Percentiles rank a stretch among this genome's conserved stretches.
These are phyloP conservation scores for Castanea sativa DNA, from an alignment of 306 rosid species.

Conservation along the genomic window DNA sequence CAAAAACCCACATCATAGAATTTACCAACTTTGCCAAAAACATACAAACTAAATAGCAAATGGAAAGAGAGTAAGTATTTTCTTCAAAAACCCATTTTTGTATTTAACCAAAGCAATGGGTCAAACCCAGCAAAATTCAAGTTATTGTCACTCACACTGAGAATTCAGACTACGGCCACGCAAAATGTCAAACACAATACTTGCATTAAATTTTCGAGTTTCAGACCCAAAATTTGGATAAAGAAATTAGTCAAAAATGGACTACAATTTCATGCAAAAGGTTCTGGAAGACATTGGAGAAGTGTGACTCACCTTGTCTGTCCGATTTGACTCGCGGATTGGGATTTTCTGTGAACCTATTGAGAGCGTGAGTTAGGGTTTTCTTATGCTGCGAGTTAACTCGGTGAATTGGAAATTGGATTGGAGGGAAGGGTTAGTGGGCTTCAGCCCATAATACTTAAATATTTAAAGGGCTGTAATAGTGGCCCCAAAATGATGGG, in stretches of 20 bases:
- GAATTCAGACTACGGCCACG: background rate
- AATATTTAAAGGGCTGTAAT: background rate
- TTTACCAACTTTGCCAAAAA: background rate
- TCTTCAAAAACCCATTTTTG: background rate
- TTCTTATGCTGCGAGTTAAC: constrained; percentile 8
- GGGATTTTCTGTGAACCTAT: background rate
- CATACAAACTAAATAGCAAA: background rate
- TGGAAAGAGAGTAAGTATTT: background rate
- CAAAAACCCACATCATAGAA: background rate
- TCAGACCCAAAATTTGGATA: background rate
- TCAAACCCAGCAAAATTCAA: background rate
- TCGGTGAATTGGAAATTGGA: constrained; percentile 12
- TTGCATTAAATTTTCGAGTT: background rate
- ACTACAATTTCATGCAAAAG: background rate
- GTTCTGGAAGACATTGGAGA: too few relatives aligned
- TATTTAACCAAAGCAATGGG: background rate
- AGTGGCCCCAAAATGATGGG: too few relatives aligned
- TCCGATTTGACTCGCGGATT: constrained; percentile 3
- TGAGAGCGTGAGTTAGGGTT: constrained; percentile 28
- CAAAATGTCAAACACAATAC: background rate
- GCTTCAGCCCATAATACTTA: background rate
- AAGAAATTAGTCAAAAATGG: background rate
- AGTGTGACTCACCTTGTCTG: constrained; percentile 21
- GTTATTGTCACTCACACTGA: background rate
- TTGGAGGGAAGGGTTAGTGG: constrained; percentile 29